Evolutionary conservation across 176 grass and related monocot genomes (phyloP).

Genomic region (Themeda triandra): DNA sequence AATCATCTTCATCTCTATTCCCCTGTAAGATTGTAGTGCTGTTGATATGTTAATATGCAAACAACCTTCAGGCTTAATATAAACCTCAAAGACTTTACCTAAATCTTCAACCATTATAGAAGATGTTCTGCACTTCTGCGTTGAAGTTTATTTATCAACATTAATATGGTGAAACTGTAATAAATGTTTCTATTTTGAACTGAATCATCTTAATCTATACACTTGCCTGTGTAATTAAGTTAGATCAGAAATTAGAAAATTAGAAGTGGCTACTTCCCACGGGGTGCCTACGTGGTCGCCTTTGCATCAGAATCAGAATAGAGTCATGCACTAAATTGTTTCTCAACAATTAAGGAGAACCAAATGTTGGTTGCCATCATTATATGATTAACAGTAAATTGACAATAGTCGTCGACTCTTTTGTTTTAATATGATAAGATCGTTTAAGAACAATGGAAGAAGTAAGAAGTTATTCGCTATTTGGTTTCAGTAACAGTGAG

Average conservation of each 20-base stretch:
- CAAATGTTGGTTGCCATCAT: not conserved
- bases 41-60: not conserved
- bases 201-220: not conserved
- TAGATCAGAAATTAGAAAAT: not conserved
- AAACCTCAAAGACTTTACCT: not conserved
- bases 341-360: not conserved
- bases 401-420: not conserved
- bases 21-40: not conserved
- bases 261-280: not conserved
- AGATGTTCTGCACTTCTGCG: not conserved
- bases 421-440: not conserved
- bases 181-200: not conserved
- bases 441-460: not conserved
- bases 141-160: not conserved
- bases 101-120: not conserved
- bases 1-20: not conserved
- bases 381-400: not conserved
- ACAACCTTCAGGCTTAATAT: not conserved
- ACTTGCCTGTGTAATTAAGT: not conserved
- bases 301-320: not conserved
- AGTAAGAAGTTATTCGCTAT: not conserved
- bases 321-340: not conserved
- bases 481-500: not conserved
- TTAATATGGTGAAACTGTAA: not conserved
- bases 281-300: not conserved